Percentiles rank a stretch among this genome's conserved stretches.
These are phyloP conservation scores for Vitis riparia DNA, from an alignment of 164 flowering plant species.

Conservation along the genomic window DNA sequence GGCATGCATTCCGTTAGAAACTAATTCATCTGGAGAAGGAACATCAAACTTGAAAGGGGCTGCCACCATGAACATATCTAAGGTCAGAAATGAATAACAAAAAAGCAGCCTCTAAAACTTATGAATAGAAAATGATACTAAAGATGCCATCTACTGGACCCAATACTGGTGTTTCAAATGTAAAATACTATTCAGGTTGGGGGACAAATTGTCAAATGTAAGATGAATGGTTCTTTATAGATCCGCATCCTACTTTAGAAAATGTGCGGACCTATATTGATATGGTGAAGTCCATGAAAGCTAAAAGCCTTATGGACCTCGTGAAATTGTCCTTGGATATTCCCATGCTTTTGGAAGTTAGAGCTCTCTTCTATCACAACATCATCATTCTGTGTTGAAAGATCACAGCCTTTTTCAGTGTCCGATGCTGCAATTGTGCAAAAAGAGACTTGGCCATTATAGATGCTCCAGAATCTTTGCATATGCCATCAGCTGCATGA, in stretches of 20 bases:
- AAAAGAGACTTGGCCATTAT: constrained; percentile 88
- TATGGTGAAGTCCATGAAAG: constrained; percentile 25
- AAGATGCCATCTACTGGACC: not conserved
- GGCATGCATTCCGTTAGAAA: constrained; percentile 49
- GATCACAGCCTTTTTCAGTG: constrained; percentile 40
- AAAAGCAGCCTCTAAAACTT: not conserved
- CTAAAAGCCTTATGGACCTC: constrained; percentile 43
- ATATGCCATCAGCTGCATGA: constrained; percentile 76
- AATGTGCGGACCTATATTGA: constrained; percentile 65
- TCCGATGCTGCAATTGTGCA: constrained; percentile 56
- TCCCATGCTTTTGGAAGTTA: constrained; percentile 41
- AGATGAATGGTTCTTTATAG: not conserved
- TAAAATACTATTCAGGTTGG: not conserved
- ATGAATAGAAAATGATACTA: not conserved
- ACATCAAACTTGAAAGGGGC: constrained; percentile 79
- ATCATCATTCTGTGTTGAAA: constrained; percentile 47
- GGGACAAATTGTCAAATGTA: not conserved
- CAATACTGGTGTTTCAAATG: not conserved
- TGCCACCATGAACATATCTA: constrained; percentile 30
- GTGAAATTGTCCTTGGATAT: constrained; percentile 42
- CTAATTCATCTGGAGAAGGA: constrained; percentile 81
- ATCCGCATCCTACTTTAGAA: constrained; percentile 15
- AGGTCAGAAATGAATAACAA: constrained; percentile 9
- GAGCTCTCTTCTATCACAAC: constrained; percentile 33
- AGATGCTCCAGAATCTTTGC: constrained; percentile 76